Percentiles rank a stretch among this genome's conserved stretches.
Evolutionary conservation across 768 basidiomycete species (phyloP).

Genomic region (Xerocomellus amylosporus): DNA sequence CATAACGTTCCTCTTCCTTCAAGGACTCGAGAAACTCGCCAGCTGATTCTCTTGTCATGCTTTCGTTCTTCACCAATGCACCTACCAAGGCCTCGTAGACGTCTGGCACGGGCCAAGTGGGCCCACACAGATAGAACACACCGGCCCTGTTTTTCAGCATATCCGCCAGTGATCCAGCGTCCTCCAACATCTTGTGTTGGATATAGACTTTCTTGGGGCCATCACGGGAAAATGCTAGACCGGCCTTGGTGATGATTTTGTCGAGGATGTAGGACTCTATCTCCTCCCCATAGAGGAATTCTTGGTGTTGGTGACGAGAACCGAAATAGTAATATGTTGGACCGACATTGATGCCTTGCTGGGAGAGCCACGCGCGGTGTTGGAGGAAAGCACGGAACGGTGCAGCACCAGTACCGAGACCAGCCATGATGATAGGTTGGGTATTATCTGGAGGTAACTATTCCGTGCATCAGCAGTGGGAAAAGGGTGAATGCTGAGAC

Average conservation of each 20-base stretch:
- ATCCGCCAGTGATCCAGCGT: constrained; percentile 70
- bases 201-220: constrained; percentile 93
- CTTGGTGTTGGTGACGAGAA: constrained; percentile 90
- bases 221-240: constrained; percentile 96
- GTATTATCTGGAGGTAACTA: constrained; percentile 79
- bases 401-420: constrained; percentile 96
- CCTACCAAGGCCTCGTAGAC: constrained; percentile 90
- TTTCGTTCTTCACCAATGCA: constrained; percentile 71
- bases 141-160: constrained; percentile 74
- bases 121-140: constrained; percentile 95
- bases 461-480: constrained; percentile 10
- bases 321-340: constrained; percentile 99
- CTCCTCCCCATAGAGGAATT: constrained; percentile 96
- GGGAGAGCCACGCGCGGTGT: constrained; percentile 79
- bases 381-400: constrained; percentile 99
- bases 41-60: constrained; percentile 60
- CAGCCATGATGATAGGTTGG: constrained; percentile 97
- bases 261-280: constrained; percentile 91
- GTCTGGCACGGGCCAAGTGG: constrained; percentile 99
- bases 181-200: constrained; percentile 96
- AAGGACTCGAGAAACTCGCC: constrained; percentile 81
- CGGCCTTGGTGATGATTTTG: constrained; percentile 82
- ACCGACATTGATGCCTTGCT: constrained; percentile 77
- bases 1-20: constrained; percentile 97
- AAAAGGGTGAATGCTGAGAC: not conserved